These are phyloP conservation scores for Apiospora phragmitis DNA, from an alignment of 2,329 filamentous ascomycete species.

Conservation along the genomic window DNA sequence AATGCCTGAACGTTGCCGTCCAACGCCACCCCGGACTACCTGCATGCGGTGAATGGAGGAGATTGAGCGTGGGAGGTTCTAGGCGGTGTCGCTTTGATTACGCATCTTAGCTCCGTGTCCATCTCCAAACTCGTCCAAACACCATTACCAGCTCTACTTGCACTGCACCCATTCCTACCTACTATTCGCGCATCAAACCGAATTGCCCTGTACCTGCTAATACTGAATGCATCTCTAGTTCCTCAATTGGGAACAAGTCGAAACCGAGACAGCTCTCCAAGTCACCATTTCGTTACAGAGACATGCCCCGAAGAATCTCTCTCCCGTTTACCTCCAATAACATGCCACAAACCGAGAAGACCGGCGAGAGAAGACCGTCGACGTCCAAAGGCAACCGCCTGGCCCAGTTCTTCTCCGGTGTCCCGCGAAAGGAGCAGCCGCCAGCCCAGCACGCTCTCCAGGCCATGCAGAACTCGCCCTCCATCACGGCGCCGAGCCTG, in stretches of 20 bases:
- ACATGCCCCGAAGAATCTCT: slow-evolving; percentile 59
- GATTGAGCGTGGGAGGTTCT: background rate
- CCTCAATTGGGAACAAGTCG: background rate
- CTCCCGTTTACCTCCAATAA: slow-evolving; percentile 54
- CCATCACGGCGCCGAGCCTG: slow-evolving; percentile 70
- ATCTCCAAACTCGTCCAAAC: background rate
- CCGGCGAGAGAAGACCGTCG: slow-evolving; percentile 58
- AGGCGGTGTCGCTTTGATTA: slow-evolving; percentile 1
- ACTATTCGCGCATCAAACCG: background rate
- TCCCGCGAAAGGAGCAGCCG: slow-evolving; percentile 71
- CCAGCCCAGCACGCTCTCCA: slow-evolving; percentile 68
- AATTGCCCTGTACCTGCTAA: background rate
- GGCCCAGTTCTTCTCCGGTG: slow-evolving; percentile 79
- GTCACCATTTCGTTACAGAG: background rate
- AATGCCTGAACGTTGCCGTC: background rate
- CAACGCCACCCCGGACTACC: background rate
- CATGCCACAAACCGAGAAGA: slow-evolving; percentile 50
- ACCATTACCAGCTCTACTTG: background rate
- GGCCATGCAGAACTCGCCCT: slow-evolving; percentile 62
- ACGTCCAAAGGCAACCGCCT: slow-evolving; percentile 74
- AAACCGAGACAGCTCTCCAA: background rate
- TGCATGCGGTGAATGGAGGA: background rate
- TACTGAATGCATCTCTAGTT: background rate
- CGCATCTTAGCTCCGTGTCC: background rate
- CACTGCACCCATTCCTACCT: background rate